Evolutionary conservation across 345 rosid species (phyloP), one percentile per base, ranked within the genome.

Genomic region (Rhodomyrtus tomentosa): DNA sequence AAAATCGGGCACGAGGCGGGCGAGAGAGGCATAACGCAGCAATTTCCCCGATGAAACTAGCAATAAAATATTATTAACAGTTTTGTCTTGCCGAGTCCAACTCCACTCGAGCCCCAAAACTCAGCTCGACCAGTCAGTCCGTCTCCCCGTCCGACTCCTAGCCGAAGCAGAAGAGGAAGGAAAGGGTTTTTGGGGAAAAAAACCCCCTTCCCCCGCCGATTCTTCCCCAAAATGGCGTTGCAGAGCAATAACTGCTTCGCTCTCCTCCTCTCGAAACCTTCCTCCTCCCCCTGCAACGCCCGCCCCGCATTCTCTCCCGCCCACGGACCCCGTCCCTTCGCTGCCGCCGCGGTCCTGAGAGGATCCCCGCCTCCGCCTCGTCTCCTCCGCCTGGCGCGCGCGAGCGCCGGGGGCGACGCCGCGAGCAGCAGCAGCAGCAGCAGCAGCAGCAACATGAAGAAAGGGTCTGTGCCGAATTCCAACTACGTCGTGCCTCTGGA

Each of bases 401-500:
- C 89, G 85, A 84, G 83, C 87, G 83, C 87, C 81, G 83, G 59
- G 76, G 87, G 84, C 51, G 87, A 87, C 48, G 73, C 74, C 73
- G 55, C 84, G 55, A 40, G 84, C 49, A 74, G 82, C 76, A 68
- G 76, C 54, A 84, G 84, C 49, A 74, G 82, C 76, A 68, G 76
- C 54, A 84, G 82, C 76, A 32, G 76, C 54, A 84, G 83, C 81
- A 86, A 79, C 54, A 80, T 40, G 85, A 93, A 90, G 83, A 93
- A 88, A 29, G 89, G 86, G 7, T 73, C 86, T 74, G 94, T 95
- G 56, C 96, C 96, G 2, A 95, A 94, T 91, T 89, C 98, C 16
- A 96, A 95, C 90, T 96, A 96, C 81, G 98, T 96, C 27, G 98
- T 96, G 40, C 99, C 98, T 22, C 85, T 96, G 84, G 96, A 95